phyloP scores from a whole-genome alignment of 2,329 filamentous ascomycete genomes.

The Fusarium buxicola region DNA sequence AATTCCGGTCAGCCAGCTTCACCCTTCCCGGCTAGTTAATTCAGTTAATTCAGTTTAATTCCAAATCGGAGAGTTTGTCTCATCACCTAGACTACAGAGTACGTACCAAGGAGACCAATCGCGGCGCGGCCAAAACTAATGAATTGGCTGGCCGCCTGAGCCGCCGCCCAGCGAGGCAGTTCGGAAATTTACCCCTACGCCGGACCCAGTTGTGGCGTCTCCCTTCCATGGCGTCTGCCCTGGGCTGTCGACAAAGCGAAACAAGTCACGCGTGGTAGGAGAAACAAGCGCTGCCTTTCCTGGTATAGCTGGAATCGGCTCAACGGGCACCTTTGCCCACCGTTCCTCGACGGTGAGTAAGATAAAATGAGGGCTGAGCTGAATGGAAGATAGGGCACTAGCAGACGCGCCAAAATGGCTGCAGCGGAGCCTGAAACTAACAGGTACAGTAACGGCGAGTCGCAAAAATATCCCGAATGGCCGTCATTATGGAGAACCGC shows the following conservation, averaged over 20 bases:
- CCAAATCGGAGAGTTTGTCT: no score
- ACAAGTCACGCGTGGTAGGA: no score
- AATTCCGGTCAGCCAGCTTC: no score
- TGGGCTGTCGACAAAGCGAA: no score
- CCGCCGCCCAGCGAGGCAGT: not conserved
- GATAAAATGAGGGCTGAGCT: not conserved
- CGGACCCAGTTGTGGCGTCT: slow-evolving; percentile 14
- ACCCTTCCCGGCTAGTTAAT: no score
- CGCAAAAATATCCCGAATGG: slow-evolving; percentile 3
- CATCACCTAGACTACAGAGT: no score
- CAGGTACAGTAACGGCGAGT: not conserved
- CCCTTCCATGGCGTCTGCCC: not conserved
- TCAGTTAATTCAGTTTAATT: no score
- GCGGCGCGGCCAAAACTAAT: not conserved
- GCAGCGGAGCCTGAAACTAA: slow-evolving; percentile 2
- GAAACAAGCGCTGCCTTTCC: not conserved
- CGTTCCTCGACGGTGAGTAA: not conserved
- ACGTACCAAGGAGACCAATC: not conserved
- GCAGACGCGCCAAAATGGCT: not conserved
- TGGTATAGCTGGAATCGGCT: not conserved
- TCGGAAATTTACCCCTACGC: not conserved
- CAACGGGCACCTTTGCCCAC: not conserved
- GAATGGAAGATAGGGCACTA: no score
- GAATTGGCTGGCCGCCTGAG: not conserved
- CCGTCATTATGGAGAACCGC: not conserved